Conservation (phyloP, 768 basidiomycete genomes). For the Cantharellus anzutake region DNA sequence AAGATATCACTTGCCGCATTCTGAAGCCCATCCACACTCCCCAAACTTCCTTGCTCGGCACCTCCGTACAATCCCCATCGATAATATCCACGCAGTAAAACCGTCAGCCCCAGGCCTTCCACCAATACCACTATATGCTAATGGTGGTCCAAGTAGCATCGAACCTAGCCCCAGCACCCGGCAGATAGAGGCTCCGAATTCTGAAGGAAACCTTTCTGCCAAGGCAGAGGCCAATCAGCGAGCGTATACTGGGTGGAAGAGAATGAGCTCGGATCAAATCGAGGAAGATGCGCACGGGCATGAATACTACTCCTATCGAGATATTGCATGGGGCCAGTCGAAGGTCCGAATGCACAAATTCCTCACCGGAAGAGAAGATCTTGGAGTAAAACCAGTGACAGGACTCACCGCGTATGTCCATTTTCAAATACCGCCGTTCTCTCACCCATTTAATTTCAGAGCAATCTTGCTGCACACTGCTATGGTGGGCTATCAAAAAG, state of each 20-base stretch:
- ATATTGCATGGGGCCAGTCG: slow-evolving; percentile 29
- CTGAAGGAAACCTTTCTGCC: not conserved
- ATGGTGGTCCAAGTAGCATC: not conserved
- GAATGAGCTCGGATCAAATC: not conserved
- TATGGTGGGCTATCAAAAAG: slow-evolving; percentile 24
- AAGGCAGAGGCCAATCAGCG: not conserved
- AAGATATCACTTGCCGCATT: slow-evolving; percentile 13
- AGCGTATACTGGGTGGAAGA: not conserved
- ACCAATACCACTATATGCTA: not conserved
- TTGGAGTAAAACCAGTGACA: slow-evolving; percentile 75
- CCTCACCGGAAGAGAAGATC: slow-evolving; percentile 68
- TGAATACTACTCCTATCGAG: slow-evolving; percentile 48
- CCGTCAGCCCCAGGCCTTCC: not conserved
- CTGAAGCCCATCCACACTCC: slow-evolving; percentile 17
- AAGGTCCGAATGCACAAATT: slow-evolving; percentile 51
- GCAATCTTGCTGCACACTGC: slow-evolving; percentile 34
- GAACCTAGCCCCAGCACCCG: no score
- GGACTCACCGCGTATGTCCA: slow-evolving; percentile 65
- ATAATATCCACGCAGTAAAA: not conserved
- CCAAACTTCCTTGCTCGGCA: slow-evolving; percentile 7
- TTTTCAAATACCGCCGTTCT: not conserved
- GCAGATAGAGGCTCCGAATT: no score
- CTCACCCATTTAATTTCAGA: slow-evolving; percentile 13
- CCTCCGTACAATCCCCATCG: slow-evolving; percentile 8
- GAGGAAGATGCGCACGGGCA: not conserved